Conservation (phyloP, 139 green algal genomes). For the Chlorella sp. region DNA sequence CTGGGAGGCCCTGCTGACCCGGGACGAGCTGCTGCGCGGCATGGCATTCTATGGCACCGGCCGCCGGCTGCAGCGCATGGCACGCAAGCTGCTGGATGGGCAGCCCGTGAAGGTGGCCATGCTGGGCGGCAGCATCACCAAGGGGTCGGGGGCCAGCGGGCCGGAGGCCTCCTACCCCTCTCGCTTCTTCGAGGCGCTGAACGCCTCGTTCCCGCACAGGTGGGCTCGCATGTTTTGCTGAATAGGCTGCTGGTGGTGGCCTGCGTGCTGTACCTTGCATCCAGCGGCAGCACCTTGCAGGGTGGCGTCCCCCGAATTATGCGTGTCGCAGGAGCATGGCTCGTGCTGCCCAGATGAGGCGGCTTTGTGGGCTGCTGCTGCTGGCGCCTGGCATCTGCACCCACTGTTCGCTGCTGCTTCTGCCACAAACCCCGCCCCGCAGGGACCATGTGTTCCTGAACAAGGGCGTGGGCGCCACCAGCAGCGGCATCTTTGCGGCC, state of each 20-base stretch:
- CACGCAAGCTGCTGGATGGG: slow-evolving; percentile 16
- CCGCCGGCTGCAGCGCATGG: not conserved
- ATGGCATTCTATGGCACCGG: slow-evolving; percentile 7
- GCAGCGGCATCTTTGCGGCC: slow-evolving; percentile 36
- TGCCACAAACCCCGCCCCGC: not conserved
- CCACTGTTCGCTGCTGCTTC: too few species aligned
- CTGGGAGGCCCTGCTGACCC: slow-evolving; percentile 2
- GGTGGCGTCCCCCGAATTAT: too few species aligned
- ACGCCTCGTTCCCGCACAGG: slow-evolving; percentile 15
- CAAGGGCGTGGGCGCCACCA: slow-evolving; percentile 30
- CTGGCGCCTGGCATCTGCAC: too few species aligned
- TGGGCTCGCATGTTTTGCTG: not conserved
- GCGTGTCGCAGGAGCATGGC: not conserved
- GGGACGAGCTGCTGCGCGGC: not conserved
- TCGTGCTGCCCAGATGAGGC: too few species aligned
- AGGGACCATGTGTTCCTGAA: slow-evolving; percentile 25
- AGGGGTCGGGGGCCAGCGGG: not conserved
- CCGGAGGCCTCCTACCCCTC: not conserved
- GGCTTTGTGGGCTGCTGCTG: too few species aligned
- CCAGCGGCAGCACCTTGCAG: too few species aligned
- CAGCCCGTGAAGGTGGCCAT: slow-evolving; percentile 6
- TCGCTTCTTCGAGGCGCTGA: slow-evolving; percentile 22
- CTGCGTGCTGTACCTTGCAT: not conserved
- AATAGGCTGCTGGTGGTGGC: not conserved
- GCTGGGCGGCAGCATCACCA: not conserved